Percentiles rank a stretch among this genome's conserved stretches.
These are phyloP conservation scores for Populus simonii DNA, from an alignment of 345 rosid genomes.

Conservation along the genomic window DNA sequence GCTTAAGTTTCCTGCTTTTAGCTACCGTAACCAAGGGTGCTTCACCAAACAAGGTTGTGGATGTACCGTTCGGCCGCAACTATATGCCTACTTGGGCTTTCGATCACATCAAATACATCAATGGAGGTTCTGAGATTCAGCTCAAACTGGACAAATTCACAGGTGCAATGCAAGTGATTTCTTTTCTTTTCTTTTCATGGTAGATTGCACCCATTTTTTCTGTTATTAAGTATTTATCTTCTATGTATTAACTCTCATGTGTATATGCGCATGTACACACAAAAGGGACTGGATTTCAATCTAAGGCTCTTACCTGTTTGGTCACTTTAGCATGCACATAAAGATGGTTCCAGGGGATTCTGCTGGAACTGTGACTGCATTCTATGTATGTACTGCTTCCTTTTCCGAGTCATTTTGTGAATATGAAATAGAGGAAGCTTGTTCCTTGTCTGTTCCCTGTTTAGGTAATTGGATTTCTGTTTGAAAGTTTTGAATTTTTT, in stretches of 20 bases:
- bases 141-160: conserved; percentile 26
- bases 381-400: conserved; percentile 12
- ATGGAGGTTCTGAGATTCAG: conserved; percentile 31
- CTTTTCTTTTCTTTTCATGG: too few relatives aligned
- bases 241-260: background rate
- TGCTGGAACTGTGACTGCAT: conserved; percentile 27
- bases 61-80: conserved; percentile 25
- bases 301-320: conserved; percentile 24
- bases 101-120: conserved; percentile 29
- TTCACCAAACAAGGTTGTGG: conserved; percentile 1
- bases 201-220: too few relatives aligned
- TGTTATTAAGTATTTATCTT: too few relatives aligned
- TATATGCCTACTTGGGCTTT: conserved; percentile 28
- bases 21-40: conserved; percentile 4
- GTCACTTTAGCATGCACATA: conserved; percentile 30
- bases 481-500: background rate
- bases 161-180: background rate
- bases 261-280: background rate
- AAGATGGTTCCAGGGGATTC: conserved; percentile 26
- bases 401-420: background rate
- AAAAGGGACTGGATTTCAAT: conserved; percentile 19
- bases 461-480: background rate
- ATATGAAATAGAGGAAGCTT: too few relatives aligned
- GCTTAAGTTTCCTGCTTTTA: conserved; percentile 12
- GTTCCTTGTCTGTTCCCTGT: background rate